Evolutionary conservation across 257 asterid species (phyloP), one percentile per base, ranked within the genome.

Genomic region (Dorcoceras hygrometricum): DNA sequence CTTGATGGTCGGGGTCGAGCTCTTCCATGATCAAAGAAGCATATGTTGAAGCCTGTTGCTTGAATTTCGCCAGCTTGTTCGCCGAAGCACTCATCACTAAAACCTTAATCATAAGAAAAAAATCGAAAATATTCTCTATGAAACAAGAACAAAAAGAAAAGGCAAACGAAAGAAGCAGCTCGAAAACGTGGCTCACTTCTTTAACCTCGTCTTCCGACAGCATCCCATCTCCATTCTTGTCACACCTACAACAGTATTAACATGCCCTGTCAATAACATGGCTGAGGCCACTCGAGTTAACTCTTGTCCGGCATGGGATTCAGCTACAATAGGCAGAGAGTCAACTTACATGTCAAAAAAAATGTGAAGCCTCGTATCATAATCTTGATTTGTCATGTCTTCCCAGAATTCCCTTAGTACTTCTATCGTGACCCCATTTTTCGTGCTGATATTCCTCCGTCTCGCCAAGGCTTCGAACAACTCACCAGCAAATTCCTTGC

Each of bases 21-120:
- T 90, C 97, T 79, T 90, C 97, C 99, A 93, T 93, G 84, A 93
- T 93, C 32, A 86, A 61, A 29, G 95, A 70, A 62, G 99, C 96
- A 71, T 92, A 89, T 0, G 86, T 62, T 0, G 80, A 22, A 19
- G 97, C 98, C 26, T 82, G 79, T 74, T 78, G 78, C 83, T 88
- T 88, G 79, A 93, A 93, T 64, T 76, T 90, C 0, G 90, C 75
- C 73, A 93, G 79, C 78, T 90, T 88, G 76, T 93, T 90, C 16
- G 97, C 95, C 2, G 99, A 88, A 61, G 99, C 99, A 68, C 97
- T 89, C 96, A 88, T 82, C 59, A 90, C 81, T 76, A 93, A 69
- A 80, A 93, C 97, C 99, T 93, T 83, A 68, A 73, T 71, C 63
- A 63, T 59, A 74, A 73, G 5, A 57, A 34, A n/a, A 75, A 10